Evolutionary conservation across 805 yeast genomes (phyloP).

Genomic region (Pichia californica): DNA sequence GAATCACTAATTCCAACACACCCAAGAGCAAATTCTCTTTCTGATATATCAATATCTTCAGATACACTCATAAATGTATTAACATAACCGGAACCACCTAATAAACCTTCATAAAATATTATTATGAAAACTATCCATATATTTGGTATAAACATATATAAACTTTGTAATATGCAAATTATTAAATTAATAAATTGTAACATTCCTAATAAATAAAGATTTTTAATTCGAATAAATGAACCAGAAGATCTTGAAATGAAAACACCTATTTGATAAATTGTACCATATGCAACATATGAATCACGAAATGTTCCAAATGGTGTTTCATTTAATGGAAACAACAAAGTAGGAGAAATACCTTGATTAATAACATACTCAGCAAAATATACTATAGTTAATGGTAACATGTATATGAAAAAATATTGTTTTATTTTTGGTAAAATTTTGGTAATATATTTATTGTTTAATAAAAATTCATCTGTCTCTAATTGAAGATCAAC

Average conservation of each 20-base stretch:
- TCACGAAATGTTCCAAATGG: conserved; percentile 75
- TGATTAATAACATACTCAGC: conserved; percentile 88
- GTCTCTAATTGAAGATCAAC: background rate
- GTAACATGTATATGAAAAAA: conserved; percentile 69
- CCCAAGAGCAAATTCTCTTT: conserved; percentile 77
- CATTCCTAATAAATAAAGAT: conserved; percentile 54
- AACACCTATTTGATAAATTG: conserved; percentile 87
- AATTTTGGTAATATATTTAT: conserved; percentile 21
- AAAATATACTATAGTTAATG: conserved; percentile 74
- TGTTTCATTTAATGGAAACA: conserved; percentile 64
- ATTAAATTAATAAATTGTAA: conserved; percentile 63
- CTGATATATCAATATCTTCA: conserved; percentile 43
- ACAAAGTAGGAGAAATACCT: conserved; percentile 81
- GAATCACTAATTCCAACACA: conserved; percentile 81
- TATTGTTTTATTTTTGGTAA: conserved; percentile 34
- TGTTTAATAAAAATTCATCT: background rate
- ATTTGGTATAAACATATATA: conserved; percentile 47
- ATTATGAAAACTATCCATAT: conserved; percentile 58
- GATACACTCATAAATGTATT: conserved; percentile 78
- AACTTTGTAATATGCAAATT: conserved; percentile 57
- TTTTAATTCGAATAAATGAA: conserved; percentile 49
- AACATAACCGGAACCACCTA: conserved; percentile 88
- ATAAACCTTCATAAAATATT: conserved; percentile 78
- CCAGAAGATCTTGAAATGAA: conserved; percentile 86
- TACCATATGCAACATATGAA: conserved; percentile 85